A percentile compares a stretch with the other conserved stretches of the same genome.
Evolutionary conservation across 148 eudicot genomes (phyloP).

Genomic region (Diospyros kaki): DNA sequence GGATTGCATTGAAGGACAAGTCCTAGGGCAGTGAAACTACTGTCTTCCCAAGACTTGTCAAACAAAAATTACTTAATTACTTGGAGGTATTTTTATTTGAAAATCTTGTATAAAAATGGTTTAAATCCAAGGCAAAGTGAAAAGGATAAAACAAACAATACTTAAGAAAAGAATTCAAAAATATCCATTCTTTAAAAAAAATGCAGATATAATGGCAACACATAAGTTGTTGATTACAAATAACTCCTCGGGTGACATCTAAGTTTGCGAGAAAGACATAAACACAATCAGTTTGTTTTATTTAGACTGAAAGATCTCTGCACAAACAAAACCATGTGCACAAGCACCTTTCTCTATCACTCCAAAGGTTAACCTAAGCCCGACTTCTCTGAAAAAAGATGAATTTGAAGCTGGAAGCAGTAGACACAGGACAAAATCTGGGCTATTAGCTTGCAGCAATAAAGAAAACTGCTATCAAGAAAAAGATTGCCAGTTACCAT

Average conservation of each 20-base stretch:
- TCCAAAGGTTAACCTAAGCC: background rate
- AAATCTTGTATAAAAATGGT: background rate
- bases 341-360: background rate
- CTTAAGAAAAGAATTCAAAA: too few species aligned
- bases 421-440: background rate
- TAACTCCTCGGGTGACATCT: background rate
- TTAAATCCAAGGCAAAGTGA: background rate
- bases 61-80: background rate
- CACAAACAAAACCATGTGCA: background rate
- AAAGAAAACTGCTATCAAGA: background rate
- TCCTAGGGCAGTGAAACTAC: background rate
- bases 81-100: background rate
- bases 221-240: too few species aligned
- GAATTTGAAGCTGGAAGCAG: background rate
- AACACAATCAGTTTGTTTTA: background rate
- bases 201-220: constrained; percentile 6
- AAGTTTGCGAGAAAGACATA: background rate
- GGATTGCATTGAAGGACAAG: background rate
- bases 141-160: too few species aligned
- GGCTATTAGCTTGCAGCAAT: constrained; percentile 9
- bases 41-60: background rate
- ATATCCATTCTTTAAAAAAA: background rate
- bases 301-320: background rate
- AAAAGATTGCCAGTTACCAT: constrained; percentile 43
- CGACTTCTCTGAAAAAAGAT: background rate